Base-by-base conservation (phyloP, 2,329 filamentous ascomycete species). In the Thermochaetoides dissita region DNA sequence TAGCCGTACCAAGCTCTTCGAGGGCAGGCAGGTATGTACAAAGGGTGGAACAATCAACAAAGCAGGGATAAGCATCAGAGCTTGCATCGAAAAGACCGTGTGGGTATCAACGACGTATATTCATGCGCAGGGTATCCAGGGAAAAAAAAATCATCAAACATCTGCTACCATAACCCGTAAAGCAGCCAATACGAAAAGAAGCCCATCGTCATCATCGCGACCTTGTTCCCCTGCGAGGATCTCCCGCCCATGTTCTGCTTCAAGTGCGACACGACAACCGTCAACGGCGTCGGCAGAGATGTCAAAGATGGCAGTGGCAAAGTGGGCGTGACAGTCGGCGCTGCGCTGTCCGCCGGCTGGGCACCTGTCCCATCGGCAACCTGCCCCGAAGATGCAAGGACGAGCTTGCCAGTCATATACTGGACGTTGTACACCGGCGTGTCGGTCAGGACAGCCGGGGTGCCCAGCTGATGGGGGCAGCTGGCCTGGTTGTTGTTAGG, bases 361-460 rank as follows among this genome's bases (percentile, higher is more conserved):
- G 17, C 17, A 24, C 17, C 17, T 24, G 17, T 24, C 17, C 17
- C 17, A 24, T 35, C 34, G 9, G 47, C 48, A 7, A 49, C 45
- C 38, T 48, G 45, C 3, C 44, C 44, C 4, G 32, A 43, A 7
- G 41, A 45, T 2, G 64, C 63, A 17, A 61, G 42, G 0, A 63
- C 56, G 32, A 55, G 56, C 40, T 64, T 55, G 37, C 72, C 72
- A 10, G 68, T 67, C 30, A 63, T 63, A 50, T 74, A 75, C 50
- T 59, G 54, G 46, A 75, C 65, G 57, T 75, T 71, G 54, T 64
- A 64, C 29, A 75, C 71, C 7, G 64, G 62, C 2, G 57, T 47
- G 10, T 52, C 55, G 2, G 57, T 62, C 43, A 67, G 50, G 9
- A 48, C 44, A 34, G 38, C 41, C 35, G 41, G 51, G 8, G 41